Evolutionary conservation across 2,329 filamentous ascomycete species (phyloP).

Genomic region (Fusarium sulawesiense): DNA sequence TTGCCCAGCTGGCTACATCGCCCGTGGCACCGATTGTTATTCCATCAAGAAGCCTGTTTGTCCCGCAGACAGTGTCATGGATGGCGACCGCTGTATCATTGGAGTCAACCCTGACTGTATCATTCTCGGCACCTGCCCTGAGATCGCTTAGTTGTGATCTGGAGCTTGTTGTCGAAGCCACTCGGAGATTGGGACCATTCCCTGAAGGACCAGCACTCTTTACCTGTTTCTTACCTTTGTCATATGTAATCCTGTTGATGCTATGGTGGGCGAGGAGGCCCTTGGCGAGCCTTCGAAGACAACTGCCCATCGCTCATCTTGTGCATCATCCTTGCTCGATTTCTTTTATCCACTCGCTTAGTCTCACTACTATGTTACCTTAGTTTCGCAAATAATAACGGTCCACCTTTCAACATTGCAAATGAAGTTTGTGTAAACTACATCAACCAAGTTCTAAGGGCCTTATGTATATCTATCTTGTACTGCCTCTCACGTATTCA

Average conservation of each 20-base stretch:
- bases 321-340: not conserved
- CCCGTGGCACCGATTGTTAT: not conserved
- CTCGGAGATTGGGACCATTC: not conserved
- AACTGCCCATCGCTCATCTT: not conserved
- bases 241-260: not conserved
- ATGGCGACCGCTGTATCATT: not conserved
- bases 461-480: too few relatives aligned
- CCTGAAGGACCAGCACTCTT: not conserved
- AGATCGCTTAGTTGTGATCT: not conserved
- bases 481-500: too few relatives aligned
- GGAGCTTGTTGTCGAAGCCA: not conserved
- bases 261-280: not conserved
- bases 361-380: not conserved
- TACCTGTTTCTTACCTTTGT: not conserved
- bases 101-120: not conserved
- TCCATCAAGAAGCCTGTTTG: not conserved
- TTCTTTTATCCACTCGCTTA: not conserved
- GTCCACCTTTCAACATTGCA: not conserved
- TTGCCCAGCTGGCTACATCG: not conserved
- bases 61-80: not conserved
- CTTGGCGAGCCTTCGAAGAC: not conserved
- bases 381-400: not conserved
- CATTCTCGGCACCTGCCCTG: not conserved
- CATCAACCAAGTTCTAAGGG: too few relatives aligned
- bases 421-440: not conserved